These are phyloP conservation scores for Penicillium sp. DNA, from an alignment of 2,329 filamentous ascomycete species.

Conservation along the genomic window DNA sequence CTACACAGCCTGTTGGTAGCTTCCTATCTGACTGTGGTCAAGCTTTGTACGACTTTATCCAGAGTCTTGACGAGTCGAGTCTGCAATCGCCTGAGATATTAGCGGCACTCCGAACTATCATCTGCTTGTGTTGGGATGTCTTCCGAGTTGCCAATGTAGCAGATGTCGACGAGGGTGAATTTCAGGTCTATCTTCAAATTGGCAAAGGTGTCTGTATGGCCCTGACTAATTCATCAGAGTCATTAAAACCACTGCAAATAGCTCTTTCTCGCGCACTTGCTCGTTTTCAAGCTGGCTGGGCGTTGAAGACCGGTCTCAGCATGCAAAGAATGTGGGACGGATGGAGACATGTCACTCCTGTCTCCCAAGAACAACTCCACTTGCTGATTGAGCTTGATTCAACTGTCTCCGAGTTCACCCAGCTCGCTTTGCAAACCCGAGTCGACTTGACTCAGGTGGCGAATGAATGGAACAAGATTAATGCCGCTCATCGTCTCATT, in stretches of 20 bases:
- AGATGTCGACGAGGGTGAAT: slow-evolving; percentile 48
- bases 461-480: slow-evolving; percentile 34
- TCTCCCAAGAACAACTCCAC: slow-evolving; percentile 29
- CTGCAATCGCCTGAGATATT: slow-evolving; percentile 24
- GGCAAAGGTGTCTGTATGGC: slow-evolving; percentile 34
- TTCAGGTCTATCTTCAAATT: slow-evolving; percentile 50
- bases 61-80: slow-evolving; percentile 24
- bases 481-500: slow-evolving; percentile 36
- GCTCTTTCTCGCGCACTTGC: slow-evolving; percentile 35
- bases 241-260: slow-evolving; percentile 25
- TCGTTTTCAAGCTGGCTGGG: slow-evolving; percentile 64
- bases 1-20: slow-evolving; percentile 36
- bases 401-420: slow-evolving; percentile 35
- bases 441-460: slow-evolving; percentile 35
- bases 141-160: slow-evolving; percentile 38
- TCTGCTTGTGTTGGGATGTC: slow-evolving; percentile 48
- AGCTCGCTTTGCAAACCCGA: slow-evolving; percentile 33
- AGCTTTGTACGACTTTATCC: slow-evolving; percentile 33
- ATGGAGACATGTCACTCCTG: slow-evolving; percentile 57
- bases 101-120: slow-evolving; percentile 28
- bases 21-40: slow-evolving; percentile 38
- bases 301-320: slow-evolving; percentile 65
- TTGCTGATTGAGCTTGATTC: slow-evolving; percentile 35
- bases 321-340: slow-evolving; percentile 75
- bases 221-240: slow-evolving; percentile 24